A percentile compares a stretch with the other conserved stretches of the same genome.
phyloP scores from a whole-genome alignment of 495 filamentous ascomycete genomes.

The Xylaria longipes region DNA sequence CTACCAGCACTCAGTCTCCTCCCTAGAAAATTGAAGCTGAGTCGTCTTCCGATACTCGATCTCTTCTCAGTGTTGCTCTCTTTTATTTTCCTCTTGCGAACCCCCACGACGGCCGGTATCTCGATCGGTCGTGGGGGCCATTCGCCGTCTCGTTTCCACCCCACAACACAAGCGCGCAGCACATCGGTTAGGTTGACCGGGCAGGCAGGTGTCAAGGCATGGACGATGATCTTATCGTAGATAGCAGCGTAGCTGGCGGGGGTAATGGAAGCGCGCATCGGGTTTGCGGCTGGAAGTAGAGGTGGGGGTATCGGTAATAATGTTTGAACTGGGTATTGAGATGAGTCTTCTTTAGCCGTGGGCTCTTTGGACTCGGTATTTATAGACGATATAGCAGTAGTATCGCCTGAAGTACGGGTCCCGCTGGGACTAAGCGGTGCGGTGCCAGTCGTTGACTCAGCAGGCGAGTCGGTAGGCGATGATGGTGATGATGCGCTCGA shows the following conservation, averaged over 20 bases:
- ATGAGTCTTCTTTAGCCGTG: constrained; percentile 29
- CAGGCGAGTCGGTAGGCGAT: constrained; percentile 34
- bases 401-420: constrained; percentile 39
- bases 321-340: constrained; percentile 50
- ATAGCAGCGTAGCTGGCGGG: constrained; percentile 77
- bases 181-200: constrained; percentile 88
- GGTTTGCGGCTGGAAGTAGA: constrained; percentile 69
- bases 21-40: constrained; percentile 43
- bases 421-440: constrained; percentile 35
- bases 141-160: constrained; percentile 93
- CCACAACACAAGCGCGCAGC: constrained; percentile 79
- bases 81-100: constrained; percentile 44
- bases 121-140: constrained; percentile 78
- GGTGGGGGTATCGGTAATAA: constrained; percentile 68
- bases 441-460: constrained; percentile 15
- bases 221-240: constrained; percentile 84
- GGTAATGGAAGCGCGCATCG: constrained; percentile 75
- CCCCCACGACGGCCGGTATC: constrained; percentile 45
- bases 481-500: constrained; percentile 33
- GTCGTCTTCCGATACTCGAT: constrained; percentile 37
- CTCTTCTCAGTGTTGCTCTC: constrained; percentile 35
- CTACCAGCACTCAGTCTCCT: constrained; percentile 31
- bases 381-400: constrained; percentile 35
- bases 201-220: constrained; percentile 77
- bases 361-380: constrained; percentile 34